A percentile compares a stretch with the other conserved stretches of the same genome.
Conservation (phyloP, 257 asterid genomes). For the Nyctanthes arbortristis region DNA sequence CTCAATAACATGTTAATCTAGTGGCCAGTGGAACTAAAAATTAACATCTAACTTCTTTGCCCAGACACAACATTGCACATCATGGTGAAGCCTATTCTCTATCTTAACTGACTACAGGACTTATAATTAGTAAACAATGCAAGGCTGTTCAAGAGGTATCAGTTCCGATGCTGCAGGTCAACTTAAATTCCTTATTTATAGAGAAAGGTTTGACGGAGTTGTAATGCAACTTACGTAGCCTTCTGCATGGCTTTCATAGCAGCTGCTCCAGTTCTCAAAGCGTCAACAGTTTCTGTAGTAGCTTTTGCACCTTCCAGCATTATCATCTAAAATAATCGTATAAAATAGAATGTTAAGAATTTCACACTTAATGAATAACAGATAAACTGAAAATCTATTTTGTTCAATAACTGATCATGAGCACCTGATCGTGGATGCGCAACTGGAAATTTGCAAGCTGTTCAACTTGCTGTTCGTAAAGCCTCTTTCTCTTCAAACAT, state of each 20-base stretch:
- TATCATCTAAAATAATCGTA: conserved; percentile 57
- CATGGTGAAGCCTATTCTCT: conserved; percentile 11
- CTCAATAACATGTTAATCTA: background rate
- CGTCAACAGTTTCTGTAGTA: conserved; percentile 88
- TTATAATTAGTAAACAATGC: background rate
- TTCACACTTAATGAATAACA: background rate
- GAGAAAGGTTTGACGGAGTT: conserved; percentile 3
- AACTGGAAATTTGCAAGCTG: conserved; percentile 83
- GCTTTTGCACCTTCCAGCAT: conserved; percentile 89
- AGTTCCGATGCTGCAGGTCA: background rate
- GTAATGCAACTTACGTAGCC: conserved; percentile 61
- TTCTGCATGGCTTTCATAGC: conserved; percentile 93
- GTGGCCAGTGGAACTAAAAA: background rate
- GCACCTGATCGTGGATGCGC: conserved; percentile 87
- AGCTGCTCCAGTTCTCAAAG: conserved; percentile 85
- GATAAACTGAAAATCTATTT: conserved; percentile 3
- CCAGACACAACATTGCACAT: background rate
- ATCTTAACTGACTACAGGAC: background rate
- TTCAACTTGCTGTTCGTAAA: conserved; percentile 78
- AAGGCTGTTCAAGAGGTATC: background rate
- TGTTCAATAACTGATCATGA: conserved; percentile 19
- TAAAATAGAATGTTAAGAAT: conserved; percentile 9
- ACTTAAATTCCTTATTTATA: background rate
- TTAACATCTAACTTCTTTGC: background rate
- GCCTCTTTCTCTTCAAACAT: conserved; percentile 83